These are phyloP conservation scores for Jaapia argillacea DNA, from an alignment of 768 basidiomycete genomes.

Conservation along the genomic window DNA sequence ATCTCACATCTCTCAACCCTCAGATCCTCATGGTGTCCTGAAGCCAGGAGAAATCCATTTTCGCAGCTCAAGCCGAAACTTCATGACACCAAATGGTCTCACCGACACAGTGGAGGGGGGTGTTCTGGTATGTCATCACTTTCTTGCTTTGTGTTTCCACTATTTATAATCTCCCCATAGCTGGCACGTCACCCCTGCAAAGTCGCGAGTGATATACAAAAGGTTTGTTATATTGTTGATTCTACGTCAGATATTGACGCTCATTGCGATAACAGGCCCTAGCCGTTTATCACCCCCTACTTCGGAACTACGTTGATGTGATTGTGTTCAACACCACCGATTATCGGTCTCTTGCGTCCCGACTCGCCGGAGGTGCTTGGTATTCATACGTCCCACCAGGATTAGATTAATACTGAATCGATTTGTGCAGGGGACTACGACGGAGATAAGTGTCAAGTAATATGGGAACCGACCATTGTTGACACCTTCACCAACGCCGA, in stretches of 20 bases:
- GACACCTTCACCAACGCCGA: slow-evolving; percentile 42
- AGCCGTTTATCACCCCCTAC: slow-evolving; percentile 41
- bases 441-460: slow-evolving; percentile 49
- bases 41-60: slow-evolving; percentile 48
- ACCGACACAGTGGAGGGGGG: slow-evolving; percentile 36
- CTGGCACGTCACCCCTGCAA: slow-evolving; percentile 64
- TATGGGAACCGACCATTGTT: slow-evolving; percentile 52
- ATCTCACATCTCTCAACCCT: background rate
- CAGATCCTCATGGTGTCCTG: slow-evolving; percentile 45
- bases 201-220: slow-evolving; percentile 56
- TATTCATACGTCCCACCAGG: background rate
- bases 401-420: background rate
- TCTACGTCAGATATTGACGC: no score
- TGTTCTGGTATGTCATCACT: slow-evolving; percentile 42
- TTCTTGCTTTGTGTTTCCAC: slow-evolving; percentile 25
- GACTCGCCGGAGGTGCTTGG: slow-evolving; percentile 55
- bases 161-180: slow-evolving; percentile 16
- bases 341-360: slow-evolving; percentile 44
- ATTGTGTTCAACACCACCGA: slow-evolving; percentile 31
- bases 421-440: slow-evolving; percentile 52
- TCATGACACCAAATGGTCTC: slow-evolving; percentile 16
- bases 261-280: no score
- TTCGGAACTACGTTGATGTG: slow-evolving; percentile 43
- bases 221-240: slow-evolving; percentile 36
- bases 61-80: slow-evolving; percentile 33